These are phyloP conservation scores for Cotoneaster glaucophyllus DNA, from an alignment of 306 rosid species.

Conservation along the genomic window DNA sequence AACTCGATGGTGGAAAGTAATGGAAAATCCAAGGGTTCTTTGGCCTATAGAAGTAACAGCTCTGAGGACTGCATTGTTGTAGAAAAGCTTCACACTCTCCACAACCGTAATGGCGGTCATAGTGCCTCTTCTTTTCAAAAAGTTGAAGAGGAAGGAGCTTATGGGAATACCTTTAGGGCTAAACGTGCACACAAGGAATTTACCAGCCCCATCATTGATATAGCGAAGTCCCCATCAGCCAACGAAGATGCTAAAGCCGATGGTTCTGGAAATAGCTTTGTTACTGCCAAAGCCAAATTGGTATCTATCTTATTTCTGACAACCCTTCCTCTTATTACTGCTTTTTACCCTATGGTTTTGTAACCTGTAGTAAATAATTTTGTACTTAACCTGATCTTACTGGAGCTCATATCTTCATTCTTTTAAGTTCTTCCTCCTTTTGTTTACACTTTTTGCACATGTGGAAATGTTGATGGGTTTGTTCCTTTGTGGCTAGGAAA, in stretches of 20 bases:
- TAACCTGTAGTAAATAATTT: not conserved
- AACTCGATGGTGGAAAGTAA: constrained; percentile 30
- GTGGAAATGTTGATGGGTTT: not conserved
- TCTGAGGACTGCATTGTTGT: constrained; percentile 44
- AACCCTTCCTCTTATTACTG: not conserved
- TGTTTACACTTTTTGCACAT: not conserved
- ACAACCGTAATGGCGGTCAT: constrained; percentile 34
- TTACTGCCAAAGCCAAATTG: constrained; percentile 65
- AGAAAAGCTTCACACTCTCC: constrained; percentile 39
- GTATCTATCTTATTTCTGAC: constrained; percentile 17
- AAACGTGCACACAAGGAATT: constrained; percentile 62
- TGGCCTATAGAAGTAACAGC: constrained; percentile 33
- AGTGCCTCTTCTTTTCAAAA: constrained; percentile 31
- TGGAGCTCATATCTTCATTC: not conserved
- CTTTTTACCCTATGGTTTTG: not conserved
- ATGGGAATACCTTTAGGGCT: constrained; percentile 31
- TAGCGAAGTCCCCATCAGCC: constrained; percentile 45
- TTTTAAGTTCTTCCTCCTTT: not conserved
- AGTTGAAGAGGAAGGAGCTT: constrained; percentile 52
- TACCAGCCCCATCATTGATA: constrained; percentile 43
- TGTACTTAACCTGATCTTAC: not conserved
- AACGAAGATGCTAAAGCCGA: constrained; percentile 49
- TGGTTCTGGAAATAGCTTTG: constrained; percentile 53
- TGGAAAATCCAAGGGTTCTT: constrained; percentile 27
- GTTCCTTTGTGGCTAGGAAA: constrained; percentile 33